A percentile compares a stretch with the other conserved stretches of the same genome.
These are phyloP conservation scores for Chenopodium quinoa DNA, from an alignment of 148 eudicot species.

Conservation along the genomic window DNA sequence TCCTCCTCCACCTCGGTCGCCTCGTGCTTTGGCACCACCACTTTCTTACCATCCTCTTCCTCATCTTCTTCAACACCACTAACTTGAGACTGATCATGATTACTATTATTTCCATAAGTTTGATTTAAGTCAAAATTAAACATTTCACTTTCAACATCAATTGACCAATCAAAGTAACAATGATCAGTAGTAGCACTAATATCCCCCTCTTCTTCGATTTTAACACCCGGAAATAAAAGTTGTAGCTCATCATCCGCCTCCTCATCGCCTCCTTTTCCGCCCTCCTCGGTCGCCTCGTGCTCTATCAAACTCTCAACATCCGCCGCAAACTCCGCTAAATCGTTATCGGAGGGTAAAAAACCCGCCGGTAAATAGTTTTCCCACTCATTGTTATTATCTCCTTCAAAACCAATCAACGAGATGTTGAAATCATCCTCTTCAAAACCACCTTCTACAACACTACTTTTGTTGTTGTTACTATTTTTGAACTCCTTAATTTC, in stretches of 20 bases:
- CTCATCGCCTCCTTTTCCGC: background rate
- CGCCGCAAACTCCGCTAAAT: conserved; percentile 32
- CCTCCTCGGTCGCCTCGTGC: background rate
- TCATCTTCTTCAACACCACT: background rate
- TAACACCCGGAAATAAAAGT: background rate
- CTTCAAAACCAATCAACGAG: conserved; percentile 26
- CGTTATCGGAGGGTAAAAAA: conserved; percentile 37
- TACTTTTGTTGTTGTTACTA: background rate
- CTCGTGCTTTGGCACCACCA: background rate
- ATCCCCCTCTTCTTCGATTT: conserved; percentile 3
- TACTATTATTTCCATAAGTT: background rate
- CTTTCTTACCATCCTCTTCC: background rate
- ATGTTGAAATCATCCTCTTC: conserved; percentile 11
- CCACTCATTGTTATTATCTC: conserved; percentile 22
- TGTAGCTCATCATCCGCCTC: background rate
- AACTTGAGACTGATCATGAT: background rate
- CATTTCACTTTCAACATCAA: conserved; percentile 15
- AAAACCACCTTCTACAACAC: background rate
- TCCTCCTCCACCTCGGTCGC: background rate
- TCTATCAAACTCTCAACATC: conserved; percentile 20
- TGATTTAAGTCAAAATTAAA: conserved; percentile 11
- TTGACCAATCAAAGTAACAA: conserved; percentile 18
- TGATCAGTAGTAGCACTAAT: background rate
- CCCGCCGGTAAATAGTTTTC: conserved; percentile 30
- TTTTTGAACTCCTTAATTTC: background rate